These are phyloP conservation scores for Trichocomaceae sp. DNA, from an alignment of 2,329 filamentous ascomycete genomes.

Conservation along the genomic window DNA sequence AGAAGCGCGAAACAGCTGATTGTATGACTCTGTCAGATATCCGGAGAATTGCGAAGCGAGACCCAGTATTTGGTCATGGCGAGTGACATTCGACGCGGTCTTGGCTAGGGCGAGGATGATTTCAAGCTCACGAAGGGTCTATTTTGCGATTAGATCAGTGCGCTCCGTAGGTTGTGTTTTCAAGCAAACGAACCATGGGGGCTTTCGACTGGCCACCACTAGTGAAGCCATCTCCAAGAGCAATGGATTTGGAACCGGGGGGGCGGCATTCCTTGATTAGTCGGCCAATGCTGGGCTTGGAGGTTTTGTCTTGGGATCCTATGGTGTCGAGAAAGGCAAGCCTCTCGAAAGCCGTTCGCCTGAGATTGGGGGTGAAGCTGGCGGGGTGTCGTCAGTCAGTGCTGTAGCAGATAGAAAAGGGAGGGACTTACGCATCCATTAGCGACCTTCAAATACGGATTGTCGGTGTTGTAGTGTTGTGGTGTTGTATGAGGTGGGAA, in stretches of 20 bases:
- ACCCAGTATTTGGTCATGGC: slow-evolving; percentile 65
- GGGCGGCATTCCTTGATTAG: slow-evolving; percentile 6
- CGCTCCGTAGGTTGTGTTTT: background rate
- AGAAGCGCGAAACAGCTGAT: slow-evolving; percentile 69
- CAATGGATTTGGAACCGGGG: background rate
- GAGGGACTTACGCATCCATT: slow-evolving; percentile 23
- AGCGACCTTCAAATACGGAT: background rate
- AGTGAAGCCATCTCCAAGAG: slow-evolving; percentile 14
- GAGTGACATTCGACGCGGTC: slow-evolving; percentile 69
- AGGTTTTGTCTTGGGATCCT: slow-evolving; percentile 2
- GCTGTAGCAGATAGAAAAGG: background rate
- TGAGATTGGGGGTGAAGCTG: slow-evolving; percentile 30
- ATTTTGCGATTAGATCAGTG: slow-evolving; percentile 18
- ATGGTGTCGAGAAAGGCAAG: slow-evolving; percentile 36
- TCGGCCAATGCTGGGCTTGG: slow-evolving; percentile 2
- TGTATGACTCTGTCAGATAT: slow-evolving; percentile 79
- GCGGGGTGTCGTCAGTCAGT: slow-evolving; percentile 7
- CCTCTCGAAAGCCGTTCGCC: slow-evolving; percentile 39
- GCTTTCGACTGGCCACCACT: slow-evolving; percentile 27
- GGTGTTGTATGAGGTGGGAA: no score
- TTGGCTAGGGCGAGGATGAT: slow-evolving; percentile 87
- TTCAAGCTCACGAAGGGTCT: slow-evolving; percentile 87
- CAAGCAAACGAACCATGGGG: slow-evolving; percentile 30
- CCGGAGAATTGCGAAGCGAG: slow-evolving; percentile 72
- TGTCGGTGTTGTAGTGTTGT: no score